Percentiles rank a stretch among this genome's conserved stretches.
These are phyloP conservation scores for Xylaria sp. DNA, from an alignment of 2,329 filamentous ascomycete genomes.

Conservation along the genomic window DNA sequence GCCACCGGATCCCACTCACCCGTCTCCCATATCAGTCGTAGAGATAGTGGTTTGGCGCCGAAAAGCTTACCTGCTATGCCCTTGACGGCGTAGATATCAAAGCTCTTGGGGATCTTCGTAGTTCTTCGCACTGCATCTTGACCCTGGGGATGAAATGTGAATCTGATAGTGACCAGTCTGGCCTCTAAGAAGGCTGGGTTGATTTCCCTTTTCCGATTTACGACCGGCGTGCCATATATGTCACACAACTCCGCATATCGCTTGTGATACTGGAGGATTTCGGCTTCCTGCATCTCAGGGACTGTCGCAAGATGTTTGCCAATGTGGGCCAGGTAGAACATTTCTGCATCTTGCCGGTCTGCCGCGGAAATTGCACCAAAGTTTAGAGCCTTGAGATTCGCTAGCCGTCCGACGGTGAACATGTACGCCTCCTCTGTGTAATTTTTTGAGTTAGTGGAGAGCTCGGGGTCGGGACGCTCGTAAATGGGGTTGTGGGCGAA, in stretches of 20 bases:
- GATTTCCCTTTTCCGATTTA: conserved; percentile 66
- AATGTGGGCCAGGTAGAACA: conserved; percentile 91
- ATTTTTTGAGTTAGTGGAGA: conserved; percentile 43
- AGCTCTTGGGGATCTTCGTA: conserved; percentile 74
- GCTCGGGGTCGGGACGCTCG: conserved; percentile 58
- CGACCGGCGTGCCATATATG: conserved; percentile 76
- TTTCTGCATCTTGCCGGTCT: conserved; percentile 87
- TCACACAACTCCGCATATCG: conserved; percentile 79
- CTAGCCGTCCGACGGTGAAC: conserved; percentile 82
- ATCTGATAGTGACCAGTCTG: conserved; percentile 74
- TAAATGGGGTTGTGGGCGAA: conserved; percentile 90
- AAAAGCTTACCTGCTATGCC: conserved; percentile 81
- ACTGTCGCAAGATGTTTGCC: conserved; percentile 75
- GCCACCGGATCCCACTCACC: conserved; percentile 87
- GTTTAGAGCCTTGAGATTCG: conserved; percentile 74
- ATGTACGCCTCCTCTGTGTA: conserved; percentile 85
- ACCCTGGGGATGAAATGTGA: conserved; percentile 49
- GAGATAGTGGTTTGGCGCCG: conserved; percentile 67
- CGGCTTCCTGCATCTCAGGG: conserved; percentile 61
- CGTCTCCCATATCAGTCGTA: conserved; percentile 85
- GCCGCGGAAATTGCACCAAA: conserved; percentile 75
- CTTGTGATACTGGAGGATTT: conserved; percentile 72
- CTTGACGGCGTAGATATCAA: conserved; percentile 84
- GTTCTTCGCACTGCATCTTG: conserved; percentile 45
- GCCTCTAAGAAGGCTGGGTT: conserved; percentile 87